Evolutionary conservation across 305 asterid genomes (phyloP), one percentile per base, ranked within the genome.

Genomic region (Fraxinus ornus): DNA sequence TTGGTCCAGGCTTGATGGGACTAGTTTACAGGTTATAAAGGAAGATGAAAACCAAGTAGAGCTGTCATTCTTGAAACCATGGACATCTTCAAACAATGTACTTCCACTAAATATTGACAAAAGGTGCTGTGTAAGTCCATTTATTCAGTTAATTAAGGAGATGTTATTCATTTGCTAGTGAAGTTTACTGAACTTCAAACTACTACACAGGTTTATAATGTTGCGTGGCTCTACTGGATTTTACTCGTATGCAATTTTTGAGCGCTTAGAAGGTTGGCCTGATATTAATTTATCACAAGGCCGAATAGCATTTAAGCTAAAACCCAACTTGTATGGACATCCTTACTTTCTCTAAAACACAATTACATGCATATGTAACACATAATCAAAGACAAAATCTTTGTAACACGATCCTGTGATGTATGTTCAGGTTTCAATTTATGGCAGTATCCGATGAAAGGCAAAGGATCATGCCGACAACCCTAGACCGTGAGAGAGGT

Each of bases 401-500:
- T 10, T 68, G 37, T 28, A 13, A 26, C 19, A 68, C 3, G 19
- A 28, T 68, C 37, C 33, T 22, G 30, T 86, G 62, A 19, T 37
- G 24, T 41, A 32, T 81, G 37, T 80, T 78, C 79, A 95, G 98
- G 93, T 95, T 93, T 86, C 84, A 89, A 60, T 95, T 78, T 84
- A 95, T 95, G 98, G 94, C 98, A 5, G 87, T 93, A 10, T 91
- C 97, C 6, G 98, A 95, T 77, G 95, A 90, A 68, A 84, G 92
- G 39, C 95, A 91, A 84, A 85, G 89, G 62, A 13, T 86, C 24
- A 91, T 93, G 97, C 95, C 97, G 15, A 86, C 92, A 9, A 83
- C 78, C 8, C 5, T 13, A 1, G 97, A 92, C 81, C 86, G 93
- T 9, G 1, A 17, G 19, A 30, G 0, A 4, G 96, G 96, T 1